Base-by-base conservation (phyloP, 805 yeast genomes). In the Ogataea chonburiensis region DNA sequence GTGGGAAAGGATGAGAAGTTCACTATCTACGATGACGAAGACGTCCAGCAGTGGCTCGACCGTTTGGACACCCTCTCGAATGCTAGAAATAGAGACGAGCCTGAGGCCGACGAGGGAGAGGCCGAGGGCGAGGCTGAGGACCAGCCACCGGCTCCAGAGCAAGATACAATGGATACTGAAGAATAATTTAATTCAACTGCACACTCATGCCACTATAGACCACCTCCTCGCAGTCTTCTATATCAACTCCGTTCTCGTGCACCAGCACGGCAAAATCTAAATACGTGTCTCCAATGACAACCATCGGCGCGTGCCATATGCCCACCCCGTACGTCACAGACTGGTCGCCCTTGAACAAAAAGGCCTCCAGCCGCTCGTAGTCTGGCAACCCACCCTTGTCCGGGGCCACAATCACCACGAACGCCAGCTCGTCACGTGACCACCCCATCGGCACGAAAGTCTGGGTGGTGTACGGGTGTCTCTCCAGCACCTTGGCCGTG, bases 221-320 rank as follows among this genome's bases (percentile, higher is more conserved):
- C 37, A 81, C 77, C 58, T 89, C 97, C 55, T 84, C 82, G 51
- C 93, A 82, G 52, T 88, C 95, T 47, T 84, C 94, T 2, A 75
- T 74, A 1, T 79, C 68, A 5, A 84, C 79, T 1, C 86, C 91
- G 46, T 85, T 86, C 51, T 89, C 97, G 55, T 83, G 83, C 20
- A 86, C 81, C 35, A 88, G 64, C n/a, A 91, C 97, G 3, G 86
- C 89, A 63, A 89, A 91, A 53, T 91, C 96, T 10, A 81, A 63
- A 23, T 52, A 43, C 4, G 33, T 43, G 4, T 66, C 64, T 21
- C 79, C 81, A 7, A 87, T 58, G 2, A 86, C 91, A 15, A 91
- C 81, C 98, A 89, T 89, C 3, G 98, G 97, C 0, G 97, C 95
- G 57, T 89, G 98, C 98, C 98, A 89, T 4, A 81, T 75, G 1